Base-by-base conservation (phyloP, 2,329 filamentous ascomycete genomes). In the Hypoxylon sp. region DNA sequence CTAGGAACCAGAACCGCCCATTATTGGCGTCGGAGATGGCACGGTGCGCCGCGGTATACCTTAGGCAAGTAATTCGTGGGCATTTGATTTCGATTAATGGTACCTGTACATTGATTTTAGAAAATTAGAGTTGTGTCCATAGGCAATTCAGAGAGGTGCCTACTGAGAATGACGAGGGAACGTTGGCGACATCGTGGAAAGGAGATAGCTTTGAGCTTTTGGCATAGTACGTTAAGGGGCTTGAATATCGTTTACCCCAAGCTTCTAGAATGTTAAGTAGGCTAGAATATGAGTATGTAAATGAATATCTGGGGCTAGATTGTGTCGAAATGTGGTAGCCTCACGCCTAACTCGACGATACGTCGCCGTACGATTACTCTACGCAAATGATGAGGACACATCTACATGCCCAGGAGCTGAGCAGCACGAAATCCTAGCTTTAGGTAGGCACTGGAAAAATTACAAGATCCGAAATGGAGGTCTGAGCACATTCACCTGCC, bases 401-500 rank as follows among this genome's bases (percentile, higher is more conserved):
- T 41, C 8, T 8, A 19, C 37, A 41, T n/a, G 17, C n/a, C 10
- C 17, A 20, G n/a, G n/a, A 41, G 37, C n/a, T 20, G 5, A 10
- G n/a, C 10, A 20, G 37, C 37, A 41, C 17, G 3, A 19, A 20
- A 3, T 10, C 7, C 24, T 7, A 26, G n/a, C 30, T 34, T 24
- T 2, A n/a, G 41, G 17, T 43, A 47, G 26, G 30, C 30, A 37
- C 53, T 48, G 7, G 43, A 49, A 34, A 43, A 54, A 54, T 53
- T 7, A 41, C 37, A 41, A 41, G 11, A 53, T 47, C 41, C 55
- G 26, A 61, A 32, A 39, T 32, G 47, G 50, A 56, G 52, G 63
- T 66, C 63, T 59, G 59, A 65, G 63, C 59, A 53, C 63, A 55
- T 28, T 26, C 52, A 41, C 37, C 26, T 54, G 32, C 52, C 37